A percentile compares a stretch with the other conserved stretches of the same genome.
Conservation (phyloP, 306 rosid genomes). For the Lotus japonicus region DNA sequence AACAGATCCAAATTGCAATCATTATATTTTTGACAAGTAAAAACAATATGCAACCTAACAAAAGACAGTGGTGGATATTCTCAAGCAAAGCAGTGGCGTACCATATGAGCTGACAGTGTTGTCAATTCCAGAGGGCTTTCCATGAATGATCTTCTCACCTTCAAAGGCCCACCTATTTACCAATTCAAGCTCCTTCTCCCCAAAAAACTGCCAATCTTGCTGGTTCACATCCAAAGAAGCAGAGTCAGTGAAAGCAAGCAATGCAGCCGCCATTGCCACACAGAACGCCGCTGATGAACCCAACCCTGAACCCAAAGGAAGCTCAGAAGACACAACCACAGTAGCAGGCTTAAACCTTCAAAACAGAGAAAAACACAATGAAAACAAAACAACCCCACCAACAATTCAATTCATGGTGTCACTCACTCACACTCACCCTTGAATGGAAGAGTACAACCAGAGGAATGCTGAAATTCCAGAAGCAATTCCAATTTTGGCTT, state of each 20-base stretch:
- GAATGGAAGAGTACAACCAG: constrained; percentile 78
- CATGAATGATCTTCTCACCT: constrained; percentile 95
- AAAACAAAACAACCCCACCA: not conserved
- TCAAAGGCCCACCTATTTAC: constrained; percentile 96
- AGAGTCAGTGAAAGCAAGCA: constrained; percentile 61
- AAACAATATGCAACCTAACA: not conserved
- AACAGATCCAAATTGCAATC: not conserved
- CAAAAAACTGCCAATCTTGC: constrained; percentile 58
- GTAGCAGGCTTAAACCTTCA: constrained; percentile 84
- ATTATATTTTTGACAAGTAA: not conserved
- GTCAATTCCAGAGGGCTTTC: constrained; percentile 97
- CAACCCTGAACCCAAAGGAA: constrained; percentile 88
- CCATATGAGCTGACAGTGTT: constrained; percentile 91
- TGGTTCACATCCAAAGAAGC: constrained; percentile 49
- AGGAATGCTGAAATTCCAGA: constrained; percentile 82
- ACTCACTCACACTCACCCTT: constrained; percentile 42
- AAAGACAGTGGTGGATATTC: not conserved
- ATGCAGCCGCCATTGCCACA: constrained; percentile 70
- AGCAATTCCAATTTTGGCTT: constrained; percentile 56
- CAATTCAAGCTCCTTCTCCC: constrained; percentile 58
- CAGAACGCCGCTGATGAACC: constrained; percentile 89
- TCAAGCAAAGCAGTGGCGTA: constrained; percentile 27
- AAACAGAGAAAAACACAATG: not conserved
- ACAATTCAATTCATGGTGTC: no score
- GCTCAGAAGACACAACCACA: constrained; percentile 68